Evolutionary conservation across 2,329 filamentous ascomycete species (phyloP).

Genomic region (Amauroascus verrucosus): DNA sequence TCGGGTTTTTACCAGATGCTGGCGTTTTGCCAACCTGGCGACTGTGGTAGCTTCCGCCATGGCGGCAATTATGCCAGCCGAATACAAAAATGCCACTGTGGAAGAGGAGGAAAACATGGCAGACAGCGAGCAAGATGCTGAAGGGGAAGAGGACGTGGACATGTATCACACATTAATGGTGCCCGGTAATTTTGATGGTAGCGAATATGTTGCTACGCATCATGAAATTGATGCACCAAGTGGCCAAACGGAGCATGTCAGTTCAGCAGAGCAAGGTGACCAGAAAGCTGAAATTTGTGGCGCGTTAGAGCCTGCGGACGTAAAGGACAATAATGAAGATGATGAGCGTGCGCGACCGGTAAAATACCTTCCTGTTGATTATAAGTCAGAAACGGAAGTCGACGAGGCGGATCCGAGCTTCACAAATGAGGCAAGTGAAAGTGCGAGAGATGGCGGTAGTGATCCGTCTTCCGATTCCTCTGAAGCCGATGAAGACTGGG

Average conservation of each 20-base stretch:
- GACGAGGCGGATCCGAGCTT: constrained; percentile 37
- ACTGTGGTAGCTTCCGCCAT: constrained; percentile 31
- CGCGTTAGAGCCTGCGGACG: neutral
- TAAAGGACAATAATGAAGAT: constrained; percentile 19
- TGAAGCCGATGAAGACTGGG: constrained; percentile 41
- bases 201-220: constrained; percentile 12
- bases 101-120: constrained; percentile 26
- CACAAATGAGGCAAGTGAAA: constrained; percentile 28
- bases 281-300: constrained; percentile 17
- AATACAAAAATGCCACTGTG: constrained; percentile 28
- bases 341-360: constrained; percentile 37
- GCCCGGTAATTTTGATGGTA: constrained; percentile 22
- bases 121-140: constrained; percentile 37
- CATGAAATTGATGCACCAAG: constrained; percentile 25
- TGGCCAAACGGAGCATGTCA: constrained; percentile 23
- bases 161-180: constrained; percentile 25
- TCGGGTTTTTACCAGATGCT: constrained; percentile 14
- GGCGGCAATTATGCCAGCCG: constrained; percentile 34
- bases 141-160: constrained; percentile 37
- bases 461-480: constrained; percentile 45
- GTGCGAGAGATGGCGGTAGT: constrained; percentile 34
- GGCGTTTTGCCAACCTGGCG: constrained; percentile 28
- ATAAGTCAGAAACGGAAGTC: constrained; percentile 30
- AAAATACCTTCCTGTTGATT: constrained; percentile 26
- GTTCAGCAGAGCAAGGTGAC: constrained; percentile 20